phyloP scores from a whole-genome alignment of 768 basidiomycete species.

The Leccinum barrowsii region DNA sequence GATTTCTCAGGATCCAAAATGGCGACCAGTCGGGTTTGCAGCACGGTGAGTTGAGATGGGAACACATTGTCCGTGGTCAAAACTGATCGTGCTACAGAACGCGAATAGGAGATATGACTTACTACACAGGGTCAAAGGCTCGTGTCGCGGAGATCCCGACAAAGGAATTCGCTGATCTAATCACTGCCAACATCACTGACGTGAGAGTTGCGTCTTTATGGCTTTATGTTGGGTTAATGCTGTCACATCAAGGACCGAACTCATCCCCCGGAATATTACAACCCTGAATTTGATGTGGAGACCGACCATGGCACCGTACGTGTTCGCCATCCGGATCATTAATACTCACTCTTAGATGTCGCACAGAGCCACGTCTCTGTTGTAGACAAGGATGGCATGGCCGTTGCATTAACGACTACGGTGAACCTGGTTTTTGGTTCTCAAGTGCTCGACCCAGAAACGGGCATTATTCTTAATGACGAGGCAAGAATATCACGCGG shows the following conservation, averaged over 20 bases:
- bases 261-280: conserved; percentile 79
- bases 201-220: conserved; percentile 42
- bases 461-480: conserved; percentile 88
- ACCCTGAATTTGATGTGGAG: conserved; percentile 73
- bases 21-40: conserved; percentile 55
- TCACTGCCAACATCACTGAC: conserved; percentile 75
- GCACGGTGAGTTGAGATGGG: conserved; percentile 41
- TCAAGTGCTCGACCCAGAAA: conserved; percentile 78
- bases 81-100: conserved; percentile 49
- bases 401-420: conserved; percentile 81
- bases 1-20: conserved; percentile 3
- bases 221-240: conserved; percentile 7
- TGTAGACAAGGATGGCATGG: conserved; percentile 83
- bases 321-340: background rate
- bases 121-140: conserved; percentile 45
- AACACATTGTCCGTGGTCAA: conserved; percentile 8
- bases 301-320: conserved; percentile 79
- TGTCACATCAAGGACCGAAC: conserved; percentile 60
- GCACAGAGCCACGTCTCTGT: conserved; percentile 78
- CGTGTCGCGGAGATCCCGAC: conserved; percentile 64
- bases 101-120: conserved; percentile 75
- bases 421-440: conserved; percentile 92
- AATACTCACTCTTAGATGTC: conserved; percentile 4
- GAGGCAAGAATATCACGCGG: conserved; percentile 45
- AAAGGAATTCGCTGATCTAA: conserved; percentile 59